phyloP scores from a whole-genome alignment of 441 rosid species.

The Populus hybrid region DNA sequence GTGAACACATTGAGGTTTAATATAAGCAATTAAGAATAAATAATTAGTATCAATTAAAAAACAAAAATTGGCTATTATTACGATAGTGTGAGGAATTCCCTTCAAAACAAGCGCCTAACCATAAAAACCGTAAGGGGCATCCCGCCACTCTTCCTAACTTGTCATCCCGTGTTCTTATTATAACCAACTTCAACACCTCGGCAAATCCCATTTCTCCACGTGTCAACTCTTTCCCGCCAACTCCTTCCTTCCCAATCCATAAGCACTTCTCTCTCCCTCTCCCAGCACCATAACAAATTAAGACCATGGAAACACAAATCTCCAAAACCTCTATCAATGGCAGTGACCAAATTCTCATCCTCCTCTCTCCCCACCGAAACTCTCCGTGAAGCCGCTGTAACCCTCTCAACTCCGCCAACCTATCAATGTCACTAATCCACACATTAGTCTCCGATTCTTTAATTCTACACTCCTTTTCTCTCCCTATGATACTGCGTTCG shows the following conservation, averaged over 20 bases:
- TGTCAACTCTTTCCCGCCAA: slow-evolving; percentile 27
- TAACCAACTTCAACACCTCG: not conserved
- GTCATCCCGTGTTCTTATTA: not conserved
- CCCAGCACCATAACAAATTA: not conserved
- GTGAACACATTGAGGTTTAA: too few relatives aligned
- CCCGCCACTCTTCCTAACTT: not conserved
- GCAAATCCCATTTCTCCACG: slow-evolving; percentile 15
- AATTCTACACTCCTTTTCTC: slow-evolving; percentile 25
- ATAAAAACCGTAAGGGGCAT: too few relatives aligned
- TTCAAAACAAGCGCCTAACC: too few relatives aligned
- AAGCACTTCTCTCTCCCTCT: not conserved
- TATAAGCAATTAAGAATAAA: too few relatives aligned
- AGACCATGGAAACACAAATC: not conserved
- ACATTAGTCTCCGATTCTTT: slow-evolving; percentile 22
- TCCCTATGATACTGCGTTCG: slow-evolving; percentile 32
- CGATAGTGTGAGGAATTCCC: too few relatives aligned
- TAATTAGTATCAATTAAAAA: too few relatives aligned
- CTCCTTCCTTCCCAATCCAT: not conserved
- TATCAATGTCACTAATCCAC: slow-evolving; percentile 43
- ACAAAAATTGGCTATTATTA: too few relatives aligned
- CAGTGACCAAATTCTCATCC: not conserved
- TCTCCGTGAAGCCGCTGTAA: slow-evolving; percentile 21
- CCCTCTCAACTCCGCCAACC: slow-evolving; percentile 38
- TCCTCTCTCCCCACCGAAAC: slow-evolving; percentile 19
- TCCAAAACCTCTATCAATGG: slow-evolving; percentile 23